Evolutionary conservation across 208 protist species (phyloP).

Genomic region (Wallacemonas sp.): DNA sequence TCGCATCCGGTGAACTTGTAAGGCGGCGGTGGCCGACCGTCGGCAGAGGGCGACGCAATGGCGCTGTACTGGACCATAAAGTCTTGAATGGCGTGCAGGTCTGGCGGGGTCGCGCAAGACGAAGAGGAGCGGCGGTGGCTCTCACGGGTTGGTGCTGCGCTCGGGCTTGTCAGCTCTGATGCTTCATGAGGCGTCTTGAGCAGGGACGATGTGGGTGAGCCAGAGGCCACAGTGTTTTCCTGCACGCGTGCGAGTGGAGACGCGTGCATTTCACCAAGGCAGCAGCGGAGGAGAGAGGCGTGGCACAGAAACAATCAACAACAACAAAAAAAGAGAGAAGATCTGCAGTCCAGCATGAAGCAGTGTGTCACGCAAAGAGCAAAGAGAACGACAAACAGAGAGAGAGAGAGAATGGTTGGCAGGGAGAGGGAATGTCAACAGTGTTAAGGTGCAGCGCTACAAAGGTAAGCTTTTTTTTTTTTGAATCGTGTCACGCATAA

Average conservation of each 20-base stretch:
- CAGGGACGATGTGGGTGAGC: background rate
- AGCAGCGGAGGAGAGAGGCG: conserved; percentile 1
- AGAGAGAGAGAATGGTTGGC: too few species aligned
- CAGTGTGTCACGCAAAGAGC: too few species aligned
- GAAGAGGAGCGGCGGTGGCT: background rate
- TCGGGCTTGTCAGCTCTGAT: background rate
- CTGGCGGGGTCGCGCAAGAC: conserved; percentile 18
- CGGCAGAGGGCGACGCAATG: conserved; percentile 21
- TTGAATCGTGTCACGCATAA: too few species aligned
- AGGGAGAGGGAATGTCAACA: too few species aligned
- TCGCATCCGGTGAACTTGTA: conserved; percentile 75
- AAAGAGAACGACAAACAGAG: too few species aligned
- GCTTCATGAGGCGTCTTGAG: background rate
- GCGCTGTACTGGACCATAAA: conserved; percentile 55
- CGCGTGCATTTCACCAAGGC: background rate
- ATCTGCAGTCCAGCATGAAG: too few species aligned
- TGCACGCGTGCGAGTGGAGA: conserved; percentile 1
- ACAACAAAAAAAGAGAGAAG: conserved; percentile 15
- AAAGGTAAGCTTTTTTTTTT: too few species aligned
- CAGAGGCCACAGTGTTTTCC: background rate
- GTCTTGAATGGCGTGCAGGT: conserved; percentile 33
- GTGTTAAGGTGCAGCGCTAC: too few species aligned
- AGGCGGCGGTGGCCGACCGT: conserved; percentile 24
- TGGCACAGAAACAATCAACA: background rate
- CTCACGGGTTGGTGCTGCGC: background rate